Conservation (phyloP, 129 eudicot genomes). For the Smallanthus sonchifolius region DNA sequence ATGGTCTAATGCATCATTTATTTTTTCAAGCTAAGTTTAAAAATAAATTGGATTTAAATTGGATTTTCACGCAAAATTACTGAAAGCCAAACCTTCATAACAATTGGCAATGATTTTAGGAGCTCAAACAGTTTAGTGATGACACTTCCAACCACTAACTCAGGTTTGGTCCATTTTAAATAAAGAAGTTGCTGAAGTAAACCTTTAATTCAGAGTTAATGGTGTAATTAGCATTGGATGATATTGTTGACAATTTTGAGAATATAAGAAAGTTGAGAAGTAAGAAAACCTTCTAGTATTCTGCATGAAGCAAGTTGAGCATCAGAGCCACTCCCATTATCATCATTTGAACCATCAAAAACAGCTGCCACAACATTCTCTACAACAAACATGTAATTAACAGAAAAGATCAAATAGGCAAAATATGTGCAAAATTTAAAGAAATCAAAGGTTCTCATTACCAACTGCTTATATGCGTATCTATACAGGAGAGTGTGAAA, state of each 20-base stretch:
- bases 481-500: no score
- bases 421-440: no score
- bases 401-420: no score
- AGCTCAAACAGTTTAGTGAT: slow-evolving; percentile 91
- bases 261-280: slow-evolving; percentile 2
- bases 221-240: slow-evolving; percentile 30
- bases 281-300: slow-evolving; percentile 68
- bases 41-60: no score
- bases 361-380: slow-evolving; percentile 68
- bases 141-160: slow-evolving; percentile 74
- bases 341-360: slow-evolving; percentile 73
- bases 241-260: slow-evolving; percentile 14
- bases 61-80: neutral
- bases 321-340: slow-evolving; percentile 39
- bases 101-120: slow-evolving; percentile 65
- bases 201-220: slow-evolving; percentile 53
- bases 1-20: no score
- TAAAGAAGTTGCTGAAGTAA: slow-evolving; percentile 81
- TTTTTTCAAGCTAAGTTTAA: no score
- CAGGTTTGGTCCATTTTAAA: slow-evolving; percentile 85
- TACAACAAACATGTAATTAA: no score
- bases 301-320: slow-evolving; percentile 55
- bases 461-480: no score
- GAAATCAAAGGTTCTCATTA: no score
- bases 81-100: slow-evolving; percentile 54